Evolutionary conservation across 768 basidiomycete species (phyloP).

Genomic region (Hemileccinum rubropunctum): DNA sequence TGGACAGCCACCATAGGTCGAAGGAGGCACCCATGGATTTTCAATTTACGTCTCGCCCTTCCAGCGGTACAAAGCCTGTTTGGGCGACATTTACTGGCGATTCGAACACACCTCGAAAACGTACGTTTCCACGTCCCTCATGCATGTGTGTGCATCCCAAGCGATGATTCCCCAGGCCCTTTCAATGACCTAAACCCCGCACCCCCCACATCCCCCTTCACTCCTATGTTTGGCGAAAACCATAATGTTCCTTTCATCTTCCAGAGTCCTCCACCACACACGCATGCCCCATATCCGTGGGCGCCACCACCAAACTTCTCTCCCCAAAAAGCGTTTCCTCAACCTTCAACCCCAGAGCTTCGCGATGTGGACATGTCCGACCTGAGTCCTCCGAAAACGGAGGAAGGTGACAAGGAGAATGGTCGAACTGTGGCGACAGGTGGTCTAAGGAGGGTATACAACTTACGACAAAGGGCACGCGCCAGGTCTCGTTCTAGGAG

Average conservation of each 20-base stretch:
- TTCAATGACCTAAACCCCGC: conserved; percentile 42
- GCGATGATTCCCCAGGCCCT: conserved; percentile 39
- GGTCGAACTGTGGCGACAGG: conserved; percentile 60
- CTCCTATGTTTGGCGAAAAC: conserved; percentile 62
- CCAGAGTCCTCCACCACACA: conserved; percentile 47
- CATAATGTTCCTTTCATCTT: conserved; percentile 75
- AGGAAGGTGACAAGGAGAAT: conserved; percentile 39
- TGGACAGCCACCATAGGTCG: conserved; percentile 43
- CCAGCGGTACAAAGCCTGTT: conserved; percentile 47
- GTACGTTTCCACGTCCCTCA: conserved; percentile 45
- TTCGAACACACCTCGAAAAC: conserved; percentile 61
- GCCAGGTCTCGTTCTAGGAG: conserved; percentile 25
- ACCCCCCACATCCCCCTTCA: conserved; percentile 32
- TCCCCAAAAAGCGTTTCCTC: conserved; percentile 57
- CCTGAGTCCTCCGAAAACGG: conserved; percentile 53
- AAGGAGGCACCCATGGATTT: conserved; percentile 90
- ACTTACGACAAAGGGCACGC: conserved; percentile 52
- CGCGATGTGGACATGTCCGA: conserved; percentile 78
- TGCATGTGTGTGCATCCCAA: conserved; percentile 11
- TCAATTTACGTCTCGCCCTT: conserved; percentile 73
- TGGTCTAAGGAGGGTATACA: conserved; percentile 63
- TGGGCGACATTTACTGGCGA: conserved; percentile 52
- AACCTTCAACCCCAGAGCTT: conserved; percentile 42
- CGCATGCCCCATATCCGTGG: conserved; percentile 55
- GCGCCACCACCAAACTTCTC: conserved; percentile 60